Evolutionary conservation across 352 stramenopile species (phyloP), one percentile per base, ranked within the genome.

Genomic region (Elongisporangium undulatum): DNA sequence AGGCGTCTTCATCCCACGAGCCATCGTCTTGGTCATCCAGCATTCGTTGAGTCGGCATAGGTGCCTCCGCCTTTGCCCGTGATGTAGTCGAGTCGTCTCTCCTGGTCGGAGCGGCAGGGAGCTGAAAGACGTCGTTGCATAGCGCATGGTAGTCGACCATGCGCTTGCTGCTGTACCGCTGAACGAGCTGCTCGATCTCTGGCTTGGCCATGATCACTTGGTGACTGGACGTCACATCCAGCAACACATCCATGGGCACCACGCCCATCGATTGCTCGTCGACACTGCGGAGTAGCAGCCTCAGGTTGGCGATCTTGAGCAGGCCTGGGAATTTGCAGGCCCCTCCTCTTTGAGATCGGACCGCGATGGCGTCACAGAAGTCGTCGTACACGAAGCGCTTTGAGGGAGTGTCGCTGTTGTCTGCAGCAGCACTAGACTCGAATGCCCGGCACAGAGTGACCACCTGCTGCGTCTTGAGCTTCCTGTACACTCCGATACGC

Each of bases 391-490:
- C 21, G 39, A 89, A 77, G 15, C 64, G 53, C 9, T 15, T 39
- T 15, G 64, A 61, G 17, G 58, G 53, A 9, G 49, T 51, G n/a
- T 55, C 60, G 21, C 55, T 64, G 19, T 67, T 63, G 4, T 66
- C 49, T 4, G 19, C 41, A 7, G 41, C n/a, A 21, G 12, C 23
- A 16, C 12, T 16, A 6, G 13, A 5, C 1, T 52, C 50, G 34
- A 87, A 94, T 19, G 62, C 62, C 13, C 81, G 75, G 34, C 55
- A 70, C 9, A 94, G 53, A 19, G 85, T 94, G 53, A 94, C 67
- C 3, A 79, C 34, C 50, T 91, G 81, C 48, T 94, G 75, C 9
- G 71, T 71, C 57, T 91, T 91, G 55, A 91, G 63, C n/a, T 23
- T 19, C 3, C n/a, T 16, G 20, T 65, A 55, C 17, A 58, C 41